A percentile compares a stretch with the other conserved stretches of the same genome.
Conservation (phyloP, 164 flowering plant genomes). For the Aristolochia fimbriata region DNA sequence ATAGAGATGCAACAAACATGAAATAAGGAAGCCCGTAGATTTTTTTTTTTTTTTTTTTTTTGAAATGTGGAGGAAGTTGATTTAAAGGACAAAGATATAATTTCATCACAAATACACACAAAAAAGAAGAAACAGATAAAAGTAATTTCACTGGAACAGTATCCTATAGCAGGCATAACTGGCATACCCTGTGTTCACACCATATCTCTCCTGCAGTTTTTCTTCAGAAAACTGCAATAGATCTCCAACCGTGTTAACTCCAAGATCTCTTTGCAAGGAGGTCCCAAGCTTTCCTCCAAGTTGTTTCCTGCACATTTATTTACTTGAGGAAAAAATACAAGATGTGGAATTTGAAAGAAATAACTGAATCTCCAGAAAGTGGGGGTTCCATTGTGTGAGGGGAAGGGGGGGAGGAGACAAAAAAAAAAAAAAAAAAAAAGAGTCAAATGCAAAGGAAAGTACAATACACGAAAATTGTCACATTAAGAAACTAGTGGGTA, state of each 20-base stretch:
- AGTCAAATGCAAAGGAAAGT: neutral
- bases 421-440: neutral
- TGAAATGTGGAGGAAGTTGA: too few species aligned
- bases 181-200: constrained; percentile 79
- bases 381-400: too few species aligned
- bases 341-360: neutral
- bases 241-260: constrained; percentile 81
- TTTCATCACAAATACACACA: too few species aligned
- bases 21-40: too few species aligned
- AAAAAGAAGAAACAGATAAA: too few species aligned
- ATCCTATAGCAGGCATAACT: too few species aligned
- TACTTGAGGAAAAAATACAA: neutral
- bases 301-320: constrained; percentile 61
- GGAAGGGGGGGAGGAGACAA: too few species aligned
- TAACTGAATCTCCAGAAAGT: neutral
- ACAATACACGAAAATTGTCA: neutral
- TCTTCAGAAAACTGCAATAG: constrained; percentile 72
- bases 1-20: too few species aligned
- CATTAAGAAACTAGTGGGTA: neutral
- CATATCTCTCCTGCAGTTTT: constrained; percentile 80
- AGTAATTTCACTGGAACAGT: too few species aligned
- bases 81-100: too few species aligned
- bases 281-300: constrained; percentile 97
- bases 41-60: too few species aligned
- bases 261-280: constrained; percentile 73